Percentiles rank a stretch among this genome's conserved stretches.
These are phyloP conservation scores for Passalora sequoiae DNA, from an alignment of 2,329 filamentous ascomycete species.

Conservation along the genomic window DNA sequence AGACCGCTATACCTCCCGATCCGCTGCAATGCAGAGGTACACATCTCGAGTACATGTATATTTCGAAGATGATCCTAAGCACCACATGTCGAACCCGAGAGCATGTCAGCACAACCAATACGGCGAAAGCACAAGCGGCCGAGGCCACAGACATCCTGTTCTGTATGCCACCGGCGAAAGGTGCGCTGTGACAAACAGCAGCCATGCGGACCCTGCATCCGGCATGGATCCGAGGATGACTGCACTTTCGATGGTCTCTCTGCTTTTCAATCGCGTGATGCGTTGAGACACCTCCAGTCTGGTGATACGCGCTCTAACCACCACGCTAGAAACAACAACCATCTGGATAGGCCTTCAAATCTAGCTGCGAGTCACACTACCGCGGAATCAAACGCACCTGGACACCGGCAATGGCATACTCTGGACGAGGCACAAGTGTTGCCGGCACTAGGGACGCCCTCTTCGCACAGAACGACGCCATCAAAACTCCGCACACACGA, in stretches of 20 bases:
- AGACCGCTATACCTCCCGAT: too few species aligned
- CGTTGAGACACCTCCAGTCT: neutral
- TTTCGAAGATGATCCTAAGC: too few species aligned
- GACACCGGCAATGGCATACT: neutral
- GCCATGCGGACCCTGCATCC: slow-evolving; percentile 13
- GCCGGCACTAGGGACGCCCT: neutral
- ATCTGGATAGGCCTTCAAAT: neutral
- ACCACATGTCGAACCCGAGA: neutral
- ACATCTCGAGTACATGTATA: too few species aligned
- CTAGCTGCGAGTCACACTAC: neutral
- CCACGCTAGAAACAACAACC: neutral
- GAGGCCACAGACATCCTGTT: slow-evolving; percentile 12
- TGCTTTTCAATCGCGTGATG: neutral
- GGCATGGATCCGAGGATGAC: slow-evolving; percentile 10
- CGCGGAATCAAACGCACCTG: neutral
- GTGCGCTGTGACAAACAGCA: slow-evolving; percentile 13
- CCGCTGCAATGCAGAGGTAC: too few species aligned
- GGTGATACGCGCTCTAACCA: neutral
- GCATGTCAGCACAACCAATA: neutral
- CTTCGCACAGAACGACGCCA: neutral
- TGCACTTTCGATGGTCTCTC: slow-evolving; percentile 13
- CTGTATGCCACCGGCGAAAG: slow-evolving; percentile 13
- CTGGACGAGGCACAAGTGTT: neutral
- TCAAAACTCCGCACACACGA: slow-evolving; percentile 2
- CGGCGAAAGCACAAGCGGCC: slow-evolving; percentile 14